These are phyloP conservation scores for Phytophthora litchii DNA, from an alignment of 352 stramenopile species.

Conservation along the genomic window DNA sequence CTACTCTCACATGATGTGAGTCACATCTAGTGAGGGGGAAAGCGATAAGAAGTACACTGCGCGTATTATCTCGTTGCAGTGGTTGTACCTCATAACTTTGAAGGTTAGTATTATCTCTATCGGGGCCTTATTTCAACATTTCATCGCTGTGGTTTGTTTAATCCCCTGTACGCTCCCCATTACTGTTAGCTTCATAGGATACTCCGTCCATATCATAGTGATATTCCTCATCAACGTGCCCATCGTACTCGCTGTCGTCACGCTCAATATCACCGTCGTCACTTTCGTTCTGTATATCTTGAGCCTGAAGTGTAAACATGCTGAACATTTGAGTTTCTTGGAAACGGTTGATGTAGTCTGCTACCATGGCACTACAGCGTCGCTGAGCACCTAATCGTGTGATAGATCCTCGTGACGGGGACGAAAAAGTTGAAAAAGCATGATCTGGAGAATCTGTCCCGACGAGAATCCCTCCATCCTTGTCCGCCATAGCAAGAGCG, in stretches of 20 bases:
- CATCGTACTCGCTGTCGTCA: slow-evolving; percentile 36
- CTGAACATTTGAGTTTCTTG: slow-evolving; percentile 88
- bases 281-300: slow-evolving; percentile 39
- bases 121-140: background rate
- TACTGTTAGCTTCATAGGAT: background rate
- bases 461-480: slow-evolving; percentile 20
- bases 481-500: slow-evolving; percentile 46
- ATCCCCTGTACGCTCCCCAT: too few relatives aligned
- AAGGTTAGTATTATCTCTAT: slow-evolving; percentile 16
- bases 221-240: slow-evolving; percentile 34
- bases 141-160: too few relatives aligned
- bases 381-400: slow-evolving; percentile 24
- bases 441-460: slow-evolving; percentile 21
- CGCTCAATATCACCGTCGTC: slow-evolving; percentile 38
- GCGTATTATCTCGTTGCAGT: too few relatives aligned
- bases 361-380: slow-evolving; percentile 55
- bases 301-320: slow-evolving; percentile 55
- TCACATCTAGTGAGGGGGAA: too few relatives aligned
- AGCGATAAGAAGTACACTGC: too few relatives aligned
- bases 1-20: too few relatives aligned
- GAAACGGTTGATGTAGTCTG: slow-evolving; percentile 68
- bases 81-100: too few relatives aligned
- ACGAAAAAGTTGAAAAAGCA: slow-evolving; percentile 7
- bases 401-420: slow-evolving; percentile 14
- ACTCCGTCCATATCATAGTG: slow-evolving; percentile 9